These are phyloP conservation scores for Myxozyma monticola DNA, from an alignment of 805 yeast genomes.

Conservation along the genomic window DNA sequence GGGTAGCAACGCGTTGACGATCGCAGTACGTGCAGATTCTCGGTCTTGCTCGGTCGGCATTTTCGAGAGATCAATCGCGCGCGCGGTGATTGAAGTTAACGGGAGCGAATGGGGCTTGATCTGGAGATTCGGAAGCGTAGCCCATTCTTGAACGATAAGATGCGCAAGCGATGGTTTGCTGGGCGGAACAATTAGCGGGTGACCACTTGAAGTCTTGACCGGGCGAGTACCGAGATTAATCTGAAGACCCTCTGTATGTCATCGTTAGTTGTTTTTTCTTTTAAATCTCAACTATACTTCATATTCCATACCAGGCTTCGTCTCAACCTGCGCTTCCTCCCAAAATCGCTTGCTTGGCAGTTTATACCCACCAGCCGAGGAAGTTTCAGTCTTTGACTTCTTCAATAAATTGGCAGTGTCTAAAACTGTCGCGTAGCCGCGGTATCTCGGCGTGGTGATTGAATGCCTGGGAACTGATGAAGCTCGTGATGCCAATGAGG, in stretches of 20 bases:
- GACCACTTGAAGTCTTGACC: constrained; percentile 81
- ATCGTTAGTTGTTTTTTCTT: neutral
- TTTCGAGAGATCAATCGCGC: constrained; percentile 74
- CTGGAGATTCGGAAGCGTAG: constrained; percentile 56
- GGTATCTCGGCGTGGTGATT: too few species aligned
- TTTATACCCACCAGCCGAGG: constrained; percentile 4
- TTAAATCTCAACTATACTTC: neutral
- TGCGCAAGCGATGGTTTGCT: constrained; percentile 63
- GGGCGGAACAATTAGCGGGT: constrained; percentile 62
- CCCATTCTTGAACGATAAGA: constrained; percentile 86
- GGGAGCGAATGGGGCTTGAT: constrained; percentile 82
- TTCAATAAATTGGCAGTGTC: constrained; percentile 20
- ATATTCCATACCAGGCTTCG: constrained; percentile 23
- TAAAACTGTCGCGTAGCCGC: constrained; percentile 21
- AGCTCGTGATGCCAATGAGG: too few species aligned
- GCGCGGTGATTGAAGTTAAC: constrained; percentile 78
- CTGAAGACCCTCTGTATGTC: too few species aligned
- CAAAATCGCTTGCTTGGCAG: constrained; percentile 60
- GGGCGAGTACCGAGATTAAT: constrained; percentile 80
- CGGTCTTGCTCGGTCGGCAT: constrained; percentile 41
- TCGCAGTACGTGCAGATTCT: constrained; percentile 52
- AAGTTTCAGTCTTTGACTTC: constrained; percentile 13
- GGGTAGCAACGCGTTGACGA: constrained; percentile 63
- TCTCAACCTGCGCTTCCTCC: constrained; percentile 62
- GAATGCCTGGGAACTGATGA: too few species aligned